These are phyloP conservation scores for Ustilago trichophora DNA, from an alignment of 1,284 basidiomycete species.

Conservation along the genomic window DNA sequence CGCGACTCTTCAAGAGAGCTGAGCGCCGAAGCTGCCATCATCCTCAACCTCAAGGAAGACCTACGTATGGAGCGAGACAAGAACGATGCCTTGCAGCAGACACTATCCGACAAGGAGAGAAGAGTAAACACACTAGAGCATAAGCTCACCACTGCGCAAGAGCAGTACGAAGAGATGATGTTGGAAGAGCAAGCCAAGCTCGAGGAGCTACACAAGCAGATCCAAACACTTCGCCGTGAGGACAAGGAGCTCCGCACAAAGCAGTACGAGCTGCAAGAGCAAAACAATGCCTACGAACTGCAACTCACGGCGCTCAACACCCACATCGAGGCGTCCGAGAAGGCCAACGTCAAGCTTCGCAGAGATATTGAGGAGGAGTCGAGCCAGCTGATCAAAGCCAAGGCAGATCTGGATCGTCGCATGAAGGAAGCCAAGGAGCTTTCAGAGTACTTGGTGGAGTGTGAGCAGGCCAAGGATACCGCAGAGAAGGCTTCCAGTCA, in stretches of 20 bases:
- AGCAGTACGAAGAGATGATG: slow-evolving; percentile 43
- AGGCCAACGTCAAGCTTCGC: slow-evolving; percentile 27
- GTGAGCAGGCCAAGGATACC: slow-evolving; percentile 26
- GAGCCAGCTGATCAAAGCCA: slow-evolving; percentile 27
- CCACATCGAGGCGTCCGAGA: slow-evolving; percentile 34
- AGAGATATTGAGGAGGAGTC: slow-evolving; percentile 41
- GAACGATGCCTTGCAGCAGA: slow-evolving; percentile 38
- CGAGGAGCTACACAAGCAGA: slow-evolving; percentile 38
- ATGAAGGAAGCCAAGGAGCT: slow-evolving; percentile 35
- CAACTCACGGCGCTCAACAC: slow-evolving; percentile 30
- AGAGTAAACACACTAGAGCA: slow-evolving; percentile 35
- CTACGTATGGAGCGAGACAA: slow-evolving; percentile 42
- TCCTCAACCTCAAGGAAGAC: slow-evolving; percentile 40
- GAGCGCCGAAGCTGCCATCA: slow-evolving; percentile 28
- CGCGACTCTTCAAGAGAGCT: slow-evolving; percentile 33
- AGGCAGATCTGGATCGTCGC: slow-evolving; percentile 30
- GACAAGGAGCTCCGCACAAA: slow-evolving; percentile 37
- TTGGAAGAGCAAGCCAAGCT: slow-evolving; percentile 36
- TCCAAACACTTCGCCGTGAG: slow-evolving; percentile 35
- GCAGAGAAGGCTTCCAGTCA: slow-evolving; percentile 12
- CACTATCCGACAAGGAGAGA: slow-evolving; percentile 41
- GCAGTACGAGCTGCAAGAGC: slow-evolving; percentile 35
- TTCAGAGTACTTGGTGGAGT: slow-evolving; percentile 34
- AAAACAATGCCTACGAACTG: slow-evolving; percentile 32
- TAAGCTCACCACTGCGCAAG: slow-evolving; percentile 42